These are phyloP conservation scores for Dryadomyces sulphureus DNA, from an alignment of 2,329 filamentous ascomycete species.

Conservation along the genomic window DNA sequence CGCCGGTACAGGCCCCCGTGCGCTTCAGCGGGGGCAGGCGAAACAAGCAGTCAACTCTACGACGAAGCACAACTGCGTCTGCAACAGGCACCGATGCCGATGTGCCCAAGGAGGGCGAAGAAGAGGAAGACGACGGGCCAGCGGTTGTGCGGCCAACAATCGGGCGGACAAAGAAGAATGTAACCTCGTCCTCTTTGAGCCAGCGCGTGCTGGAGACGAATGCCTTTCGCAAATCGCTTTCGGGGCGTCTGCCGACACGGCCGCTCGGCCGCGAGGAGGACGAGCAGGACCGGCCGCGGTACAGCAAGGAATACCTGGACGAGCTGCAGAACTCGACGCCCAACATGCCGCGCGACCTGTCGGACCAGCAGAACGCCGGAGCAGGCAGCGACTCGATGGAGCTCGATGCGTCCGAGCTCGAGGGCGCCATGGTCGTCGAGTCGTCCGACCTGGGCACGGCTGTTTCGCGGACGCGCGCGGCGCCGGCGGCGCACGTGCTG, in stretches of 20 bases:
- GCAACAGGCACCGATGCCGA: constrained; percentile 8
- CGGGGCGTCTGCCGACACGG: constrained; percentile 38
- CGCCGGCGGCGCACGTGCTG: constrained; percentile 37
- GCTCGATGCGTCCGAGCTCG: constrained; percentile 44
- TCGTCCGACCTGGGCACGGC: constrained; percentile 21
- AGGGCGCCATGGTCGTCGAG: constrained; percentile 51
- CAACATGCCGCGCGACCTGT: constrained; percentile 56
- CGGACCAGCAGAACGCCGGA: constrained; percentile 13
- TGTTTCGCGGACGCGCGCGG: neutral
- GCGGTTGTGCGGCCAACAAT: neutral
- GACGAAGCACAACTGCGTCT: constrained; percentile 37
- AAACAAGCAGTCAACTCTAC: constrained; percentile 41
- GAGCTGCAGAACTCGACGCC: constrained; percentile 79
- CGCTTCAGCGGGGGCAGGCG: constrained; percentile 37
- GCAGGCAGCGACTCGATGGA: constrained; percentile 37
- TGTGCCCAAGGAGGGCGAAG: constrained; percentile 17
- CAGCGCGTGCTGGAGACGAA: constrained; percentile 20
- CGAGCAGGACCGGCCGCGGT: constrained; percentile 59
- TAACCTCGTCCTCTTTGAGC: constrained; percentile 16
- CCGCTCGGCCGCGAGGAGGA: constrained; percentile 30
- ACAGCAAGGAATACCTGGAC: constrained; percentile 74
- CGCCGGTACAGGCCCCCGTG: constrained; percentile 22
- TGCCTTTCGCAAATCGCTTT: constrained; percentile 26
- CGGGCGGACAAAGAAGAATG: too few relatives aligned
- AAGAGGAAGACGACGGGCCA: neutral